A percentile compares a stretch with the other conserved stretches of the same genome.
Evolutionary conservation across 495 filamentous ascomycete species (phyloP).

Genomic region (Xylaria cubensis): DNA sequence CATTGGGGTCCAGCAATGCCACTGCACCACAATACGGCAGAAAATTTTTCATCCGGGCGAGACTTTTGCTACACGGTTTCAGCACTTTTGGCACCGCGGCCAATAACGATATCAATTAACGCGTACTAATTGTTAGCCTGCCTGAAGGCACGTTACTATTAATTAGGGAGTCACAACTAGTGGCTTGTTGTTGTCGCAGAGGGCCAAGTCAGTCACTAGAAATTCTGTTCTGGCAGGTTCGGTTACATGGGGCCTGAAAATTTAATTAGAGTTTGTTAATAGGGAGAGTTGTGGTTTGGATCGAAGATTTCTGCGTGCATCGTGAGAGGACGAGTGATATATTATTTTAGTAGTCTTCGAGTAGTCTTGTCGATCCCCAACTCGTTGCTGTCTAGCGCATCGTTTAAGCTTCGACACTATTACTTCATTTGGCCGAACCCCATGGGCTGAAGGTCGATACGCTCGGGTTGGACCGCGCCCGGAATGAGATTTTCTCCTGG

Average conservation of each 20-base stretch:
- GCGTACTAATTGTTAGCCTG: slow-evolving; percentile 1
- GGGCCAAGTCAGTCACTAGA: neutral
- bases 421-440: slow-evolving; percentile 5
- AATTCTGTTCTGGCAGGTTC: neutral
- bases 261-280: neutral
- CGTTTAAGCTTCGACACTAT: slow-evolving; percentile 17
- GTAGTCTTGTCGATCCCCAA: slow-evolving; percentile 13
- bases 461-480: slow-evolving; percentile 23
- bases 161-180: slow-evolving; percentile 18
- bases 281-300: neutral
- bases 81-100: slow-evolving; percentile 10
- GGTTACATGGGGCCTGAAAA: neutral
- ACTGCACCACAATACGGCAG: slow-evolving; percentile 9
- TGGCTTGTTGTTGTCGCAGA: neutral
- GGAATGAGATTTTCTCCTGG: slow-evolving; percentile 18
- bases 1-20: slow-evolving; percentile 15
- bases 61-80: slow-evolving; percentile 5
- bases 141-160: neutral
- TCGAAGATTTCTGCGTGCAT: slow-evolving; percentile 18
- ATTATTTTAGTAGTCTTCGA: neutral
- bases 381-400: neutral
- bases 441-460: slow-evolving; percentile 11
- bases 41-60: slow-evolving; percentile 13
- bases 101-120: slow-evolving; percentile 4
- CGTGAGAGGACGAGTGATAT: neutral